Base-by-base conservation (phyloP, 2,329 filamentous ascomycete species). In the Chaetothyriales sp. region DNA sequence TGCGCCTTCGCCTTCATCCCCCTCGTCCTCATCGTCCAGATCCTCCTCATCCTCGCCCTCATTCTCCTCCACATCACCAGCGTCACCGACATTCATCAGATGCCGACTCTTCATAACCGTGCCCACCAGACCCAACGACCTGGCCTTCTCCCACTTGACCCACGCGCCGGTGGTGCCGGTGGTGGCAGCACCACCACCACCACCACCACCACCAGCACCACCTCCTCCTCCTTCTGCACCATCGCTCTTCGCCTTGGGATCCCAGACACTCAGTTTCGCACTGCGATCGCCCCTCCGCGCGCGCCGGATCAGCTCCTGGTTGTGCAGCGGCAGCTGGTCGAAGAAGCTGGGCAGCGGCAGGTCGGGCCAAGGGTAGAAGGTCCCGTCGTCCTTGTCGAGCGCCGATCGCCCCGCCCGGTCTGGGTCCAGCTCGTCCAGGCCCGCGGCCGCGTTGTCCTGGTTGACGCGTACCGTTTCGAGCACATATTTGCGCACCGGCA, bases 401-500 rank as follows among this genome's bases (percentile, higher is more conserved):
- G 56, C 57, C 26, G 62, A 59, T 25, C 60, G 61, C 48, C 59
- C 60, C 28, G 52, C 57, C 9, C 62, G 59, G 7, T 61, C 59
- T 46, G 62, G 56, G 10, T 62, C 57, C 3, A 59, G 50, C 6
- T 64, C 55, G 22, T 47, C 45, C 5, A 32, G 20, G 28, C 66
- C 62, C 2, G 62, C 73, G 32, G 32, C 32, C 10, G 32, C 32
- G 25, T 75, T 79, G 59, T 89, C 83, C 55, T 86, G 81, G 57
- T 79, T 80, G 62, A 90, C 71, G 43, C 71, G 82, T 51, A 86
- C 76, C 68, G 72, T 73, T 52, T 84, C 80, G 56, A 84, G 80
- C 51, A 85, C 81, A 84, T 88, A 96, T 76, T 94, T 87, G 62
- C 88, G 83, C 52, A 95, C 84, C 15, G 90, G 90, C 9, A 95